phyloP scores from a whole-genome alignment of 441 rosid genomes.

The Dalechampia spathulata region DNA sequence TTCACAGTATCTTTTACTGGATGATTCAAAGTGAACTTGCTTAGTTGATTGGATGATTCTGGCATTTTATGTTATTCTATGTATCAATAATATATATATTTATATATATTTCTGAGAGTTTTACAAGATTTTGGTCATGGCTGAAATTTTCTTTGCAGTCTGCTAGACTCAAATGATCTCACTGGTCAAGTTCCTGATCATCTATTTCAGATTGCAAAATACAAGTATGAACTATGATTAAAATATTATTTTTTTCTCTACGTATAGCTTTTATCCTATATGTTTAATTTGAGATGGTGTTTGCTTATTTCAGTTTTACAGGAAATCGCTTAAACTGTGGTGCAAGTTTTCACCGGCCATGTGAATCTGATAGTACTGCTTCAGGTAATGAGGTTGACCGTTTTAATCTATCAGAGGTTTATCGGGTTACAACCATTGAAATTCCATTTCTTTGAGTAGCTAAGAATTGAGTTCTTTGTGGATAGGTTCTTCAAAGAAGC shows the following conservation, averaged over 20 bases:
- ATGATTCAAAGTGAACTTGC: not conserved
- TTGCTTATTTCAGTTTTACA: slow-evolving; percentile 53
- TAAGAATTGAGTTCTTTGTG: slow-evolving; percentile 14
- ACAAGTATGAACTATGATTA: slow-evolving; percentile 49
- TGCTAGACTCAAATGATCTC: slow-evolving; percentile 63
- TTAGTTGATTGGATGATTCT: no score
- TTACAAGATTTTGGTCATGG: slow-evolving; percentile 15
- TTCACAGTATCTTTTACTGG: slow-evolving; percentile 1
- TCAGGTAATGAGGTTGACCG: slow-evolving; percentile 39
- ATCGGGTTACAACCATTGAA: not conserved
- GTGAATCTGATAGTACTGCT: slow-evolving; percentile 46
- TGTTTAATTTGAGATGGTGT: slow-evolving; percentile 9
- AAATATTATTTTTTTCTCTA: slow-evolving; percentile 1
- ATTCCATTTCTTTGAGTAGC: slow-evolving; percentile 2
- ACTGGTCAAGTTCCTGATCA: slow-evolving; percentile 65
- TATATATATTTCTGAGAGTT: not conserved
- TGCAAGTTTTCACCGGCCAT: slow-evolving; percentile 25
- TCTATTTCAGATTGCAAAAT: slow-evolving; percentile 53
- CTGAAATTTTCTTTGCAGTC: slow-evolving; percentile 44
- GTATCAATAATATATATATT: slow-evolving; percentile 6
- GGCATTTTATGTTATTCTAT: not conserved
- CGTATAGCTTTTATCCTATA: not conserved
- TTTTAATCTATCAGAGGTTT: slow-evolving; percentile 11
- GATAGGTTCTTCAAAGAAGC: slow-evolving; percentile 59
- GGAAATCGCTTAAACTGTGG: slow-evolving; percentile 73